Conservation (phyloP, 257 asterid species). For the Lantana camara region DNA sequence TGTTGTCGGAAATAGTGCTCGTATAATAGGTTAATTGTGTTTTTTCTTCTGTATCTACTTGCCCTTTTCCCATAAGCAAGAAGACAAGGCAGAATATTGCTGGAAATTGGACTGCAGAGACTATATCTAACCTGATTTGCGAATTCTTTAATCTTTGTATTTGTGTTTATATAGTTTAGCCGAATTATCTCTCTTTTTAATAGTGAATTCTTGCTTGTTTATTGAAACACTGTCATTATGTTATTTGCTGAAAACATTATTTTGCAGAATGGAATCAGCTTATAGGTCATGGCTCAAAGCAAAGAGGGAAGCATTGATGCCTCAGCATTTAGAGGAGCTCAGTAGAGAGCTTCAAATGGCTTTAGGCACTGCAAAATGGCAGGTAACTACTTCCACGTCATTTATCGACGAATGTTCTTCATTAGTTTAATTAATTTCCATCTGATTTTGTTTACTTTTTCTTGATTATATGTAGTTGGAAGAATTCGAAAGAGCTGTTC, state of each 20-base stretch:
- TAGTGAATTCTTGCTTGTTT: not conserved
- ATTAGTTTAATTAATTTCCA: not conserved
- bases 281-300: constrained; percentile 70
- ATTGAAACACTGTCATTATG: not conserved
- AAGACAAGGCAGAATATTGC: not conserved
- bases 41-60: not conserved
- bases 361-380: constrained; percentile 88
- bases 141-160: not conserved
- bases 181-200: not conserved
- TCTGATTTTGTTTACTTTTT: not conserved
- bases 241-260: constrained; percentile 23
- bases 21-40: constrained; percentile 16
- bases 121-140: not conserved
- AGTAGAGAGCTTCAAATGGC: constrained; percentile 78
- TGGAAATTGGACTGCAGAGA: not conserved
- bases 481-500: constrained; percentile 77
- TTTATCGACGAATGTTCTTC: not conserved
- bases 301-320: constrained; percentile 51
- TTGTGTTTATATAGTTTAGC: not conserved
- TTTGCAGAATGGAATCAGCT: constrained; percentile 82
- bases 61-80: not conserved
- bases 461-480: constrained; percentile 52
- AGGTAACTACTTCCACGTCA: constrained; percentile 44
- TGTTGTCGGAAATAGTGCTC: not conserved
- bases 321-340: constrained; percentile 51